Evolutionary conservation across 352 stramenopile species (phyloP), one percentile per base, ranked within the genome.

Genomic region (Pythium sp.): DNA sequence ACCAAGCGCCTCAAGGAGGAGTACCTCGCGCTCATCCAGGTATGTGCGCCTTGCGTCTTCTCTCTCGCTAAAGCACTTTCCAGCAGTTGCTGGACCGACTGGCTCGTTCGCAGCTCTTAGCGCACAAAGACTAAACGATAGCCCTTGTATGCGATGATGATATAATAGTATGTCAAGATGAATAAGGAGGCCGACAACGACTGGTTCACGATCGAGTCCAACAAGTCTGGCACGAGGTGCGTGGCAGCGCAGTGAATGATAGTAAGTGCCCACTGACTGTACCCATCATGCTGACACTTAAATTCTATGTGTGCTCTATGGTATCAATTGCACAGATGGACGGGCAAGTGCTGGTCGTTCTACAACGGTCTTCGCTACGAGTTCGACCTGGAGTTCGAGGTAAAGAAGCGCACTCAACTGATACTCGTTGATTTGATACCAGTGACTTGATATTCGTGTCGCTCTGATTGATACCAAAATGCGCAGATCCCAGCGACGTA

Each of bases 171-270:
- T 73, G 87, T 97, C 56, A 92, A 93, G 65, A 89, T 90, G 75
- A 97, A 97, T 80, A 97, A 97, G 71, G 89, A 88, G 62, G 83
- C 83, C 22, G 89, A 95, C 77, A 94, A 93, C 67, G 89, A 97
- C 74, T 97, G 89, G 89, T 97, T 97, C 69, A 92, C 82, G 38
- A 95, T 97, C 69, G 83, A 88, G 55, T 90, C 86, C 32, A 94
- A 96, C 72, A 90, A 94, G 71, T 72, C 80, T 9, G 88, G 89
- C 58, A 96, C 87, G 4, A 72, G 83, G 73, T 90, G 66, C 7
- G 67, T 56, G 7, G 30, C 30, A 5, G 30, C 30, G 30, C 30
- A 32, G 2, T 5, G 30, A 20, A 7, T 18, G 11, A 34, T 41
- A 14, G 28, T 9, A 5, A 24, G 24, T 32, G 54, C 18, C 11